A percentile compares a stretch with the other conserved stretches of the same genome.
Evolutionary conservation across 345 rosid genomes (phyloP).

Genomic region (Cardamine chenopodiifolia): DNA sequence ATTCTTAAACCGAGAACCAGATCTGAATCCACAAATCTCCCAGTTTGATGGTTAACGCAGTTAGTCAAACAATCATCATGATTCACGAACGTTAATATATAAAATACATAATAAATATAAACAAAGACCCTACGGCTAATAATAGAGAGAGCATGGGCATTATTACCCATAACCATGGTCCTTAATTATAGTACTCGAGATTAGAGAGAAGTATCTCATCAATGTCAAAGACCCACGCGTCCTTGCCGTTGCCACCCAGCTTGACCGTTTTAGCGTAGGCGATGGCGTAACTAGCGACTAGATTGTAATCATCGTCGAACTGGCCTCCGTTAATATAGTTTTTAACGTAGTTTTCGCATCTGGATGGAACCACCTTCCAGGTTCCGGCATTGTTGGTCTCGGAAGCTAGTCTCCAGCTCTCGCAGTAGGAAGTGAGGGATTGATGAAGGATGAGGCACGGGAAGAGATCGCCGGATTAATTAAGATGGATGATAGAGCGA

Average conservation of each 20-base stretch:
- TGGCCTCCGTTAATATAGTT: slow-evolving; percentile 55
- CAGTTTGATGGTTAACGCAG: slow-evolving; percentile 7
- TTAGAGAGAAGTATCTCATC: slow-evolving; percentile 84
- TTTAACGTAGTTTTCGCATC: slow-evolving; percentile 48
- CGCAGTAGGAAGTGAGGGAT: slow-evolving; percentile 50
- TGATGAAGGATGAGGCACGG: slow-evolving; percentile 50
- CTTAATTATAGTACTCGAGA: slow-evolving; percentile 64
- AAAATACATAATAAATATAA: no score
- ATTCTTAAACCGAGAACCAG: not conserved
- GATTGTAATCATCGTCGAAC: slow-evolving; percentile 55
- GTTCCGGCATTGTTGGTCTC: slow-evolving; percentile 84
- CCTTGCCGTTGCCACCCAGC: slow-evolving; percentile 56
- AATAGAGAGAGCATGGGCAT: no score
- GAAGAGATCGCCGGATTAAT: slow-evolving; percentile 32
- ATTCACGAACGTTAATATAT: not conserved
- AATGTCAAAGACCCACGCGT: slow-evolving; percentile 87
- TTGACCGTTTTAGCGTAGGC: slow-evolving; percentile 50
- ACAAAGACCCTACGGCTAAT: no score
- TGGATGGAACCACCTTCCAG: slow-evolving; percentile 55
- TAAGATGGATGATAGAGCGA: slow-evolving; percentile 22
- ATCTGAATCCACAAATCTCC: not conserved
- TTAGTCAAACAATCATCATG: slow-evolving; percentile 12
- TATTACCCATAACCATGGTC: slow-evolving; percentile 67
- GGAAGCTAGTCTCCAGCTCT: slow-evolving; percentile 73
- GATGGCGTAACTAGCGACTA: slow-evolving; percentile 48